These are phyloP conservation scores for Lactarius sp. DNA, from an alignment of 768 basidiomycete genomes.

Conservation along the genomic window DNA sequence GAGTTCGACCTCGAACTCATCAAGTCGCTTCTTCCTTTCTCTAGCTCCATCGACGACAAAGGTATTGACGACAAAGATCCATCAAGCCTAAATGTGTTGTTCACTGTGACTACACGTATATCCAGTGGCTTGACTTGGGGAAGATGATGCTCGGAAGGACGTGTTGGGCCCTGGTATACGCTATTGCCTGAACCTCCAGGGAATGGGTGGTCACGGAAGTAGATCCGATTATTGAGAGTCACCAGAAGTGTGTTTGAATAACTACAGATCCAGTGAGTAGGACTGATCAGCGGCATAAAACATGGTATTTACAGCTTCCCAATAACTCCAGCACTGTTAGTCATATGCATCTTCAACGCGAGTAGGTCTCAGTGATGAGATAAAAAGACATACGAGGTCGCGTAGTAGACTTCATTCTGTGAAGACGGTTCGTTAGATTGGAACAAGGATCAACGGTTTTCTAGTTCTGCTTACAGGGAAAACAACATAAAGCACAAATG, in stretches of 20 bases:
- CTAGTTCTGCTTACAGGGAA: conserved; percentile 2
- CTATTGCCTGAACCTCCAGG: neutral
- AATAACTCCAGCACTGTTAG: conserved; percentile 22
- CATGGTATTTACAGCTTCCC: conserved; percentile 17
- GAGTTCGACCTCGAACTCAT: too few relatives aligned
- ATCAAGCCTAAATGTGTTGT: neutral
- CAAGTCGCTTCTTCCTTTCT: neutral
- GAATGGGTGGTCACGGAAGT: conserved; percentile 9
- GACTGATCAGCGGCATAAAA: neutral
- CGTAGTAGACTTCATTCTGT: conserved; percentile 10
- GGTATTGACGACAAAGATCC: neutral
- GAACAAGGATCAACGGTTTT: neutral
- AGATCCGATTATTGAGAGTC: conserved; percentile 24
- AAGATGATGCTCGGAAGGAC: neutral
- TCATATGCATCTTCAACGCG: neutral
- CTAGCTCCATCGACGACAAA: neutral
- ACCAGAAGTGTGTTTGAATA: conserved; percentile 29
- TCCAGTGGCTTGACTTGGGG: neutral
- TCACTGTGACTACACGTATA: neutral
- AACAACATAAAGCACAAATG: conserved; percentile 7
- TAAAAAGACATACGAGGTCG: neutral
- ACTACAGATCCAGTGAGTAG: neutral
- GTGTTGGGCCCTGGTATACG: neutral
- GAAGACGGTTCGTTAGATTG: neutral
- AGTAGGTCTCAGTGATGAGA: too few relatives aligned